Evolutionary conservation across 441 rosid species (phyloP), one percentile per base, ranked within the genome.

Genomic region (Mallotus japonicus): DNA sequence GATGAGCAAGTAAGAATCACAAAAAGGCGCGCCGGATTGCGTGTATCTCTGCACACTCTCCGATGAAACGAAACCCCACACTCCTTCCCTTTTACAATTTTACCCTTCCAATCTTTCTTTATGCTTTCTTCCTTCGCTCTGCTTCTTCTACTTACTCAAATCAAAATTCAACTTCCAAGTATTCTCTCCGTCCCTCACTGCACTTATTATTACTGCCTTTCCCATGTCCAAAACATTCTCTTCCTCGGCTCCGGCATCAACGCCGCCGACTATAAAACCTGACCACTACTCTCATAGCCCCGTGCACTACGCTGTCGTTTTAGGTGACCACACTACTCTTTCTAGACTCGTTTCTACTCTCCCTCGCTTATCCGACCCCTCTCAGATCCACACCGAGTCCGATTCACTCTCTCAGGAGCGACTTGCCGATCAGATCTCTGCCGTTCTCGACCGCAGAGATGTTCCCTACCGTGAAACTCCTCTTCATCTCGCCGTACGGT

Each of bases 391-490:
- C 64, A 79, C 90, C 14, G 98, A 90, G 79, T 44, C 88, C 16
- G 93, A 92, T 53, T 90, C 97, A 0, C 53, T 86, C 28, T 64
- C 59, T 57, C 89, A 92, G 62, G 97, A 90, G 70, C 84, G 69
- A 3, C 11, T 88, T n/a, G 86, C 93, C 5, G 89, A 92, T 55
- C 67, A 83, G 77, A 90, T 94, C 79, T 84, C 97, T 51, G 67
- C 87, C 44, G 77, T 86, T 10, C 71, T 92, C 19, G 99, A 94
- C 82, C 92, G 94, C 16, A 88, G 99, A 0, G 97, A 94, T 71
- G 97, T 94, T 22, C 99, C 94, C 0, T 78, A 62, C 24, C 83
- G 92, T 0, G 97, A 92, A 68, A 94, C 99, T 2, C 95, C 99
- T 47, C 92, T 94, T 76, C 99, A 94, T 77, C 80, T 94, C 8